A percentile compares a stretch with the other conserved stretches of the same genome.
Evolutionary conservation across 208 protist genomes (phyloP).

Genomic region (Phytomonas francai): DNA sequence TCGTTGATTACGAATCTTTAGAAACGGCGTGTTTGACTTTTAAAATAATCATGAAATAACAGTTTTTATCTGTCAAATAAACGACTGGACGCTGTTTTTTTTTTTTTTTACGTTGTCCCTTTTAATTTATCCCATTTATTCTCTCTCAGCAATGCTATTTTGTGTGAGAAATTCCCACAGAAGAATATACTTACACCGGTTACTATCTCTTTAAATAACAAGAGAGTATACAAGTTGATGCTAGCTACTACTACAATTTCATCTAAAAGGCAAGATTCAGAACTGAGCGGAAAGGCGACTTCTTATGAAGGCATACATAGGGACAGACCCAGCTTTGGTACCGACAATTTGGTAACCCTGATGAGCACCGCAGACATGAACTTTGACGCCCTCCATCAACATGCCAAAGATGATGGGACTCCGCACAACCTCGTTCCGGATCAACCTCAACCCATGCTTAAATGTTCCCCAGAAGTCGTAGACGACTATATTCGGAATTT

Average conservation of each 20-base stretch:
- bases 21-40: neutral
- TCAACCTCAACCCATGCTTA: slow-evolving; percentile 64
- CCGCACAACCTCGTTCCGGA: neutral
- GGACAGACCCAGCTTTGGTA: neutral
- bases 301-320: neutral
- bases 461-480: slow-evolving; percentile 86
- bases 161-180: neutral
- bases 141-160: neutral
- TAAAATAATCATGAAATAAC: neutral
- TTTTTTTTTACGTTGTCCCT: neutral
- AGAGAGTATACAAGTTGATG: neutral
- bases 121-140: neutral
- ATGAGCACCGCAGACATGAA: slow-evolving; percentile 38
- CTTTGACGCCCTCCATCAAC: slow-evolving; percentile 47
- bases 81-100: neutral
- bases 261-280: neutral
- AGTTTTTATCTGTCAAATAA: neutral
- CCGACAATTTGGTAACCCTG: neutral
- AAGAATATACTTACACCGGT: neutral
- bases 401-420: slow-evolving; percentile 27
- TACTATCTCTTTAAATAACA: neutral
- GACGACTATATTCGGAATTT: slow-evolving; percentile 93
- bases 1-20: neutral
- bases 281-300: neutral
- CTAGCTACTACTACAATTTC: neutral